Base-by-base conservation (phyloP, 1,284 basidiomycete genomes). In the Sanghuangporus weigelae region DNA sequence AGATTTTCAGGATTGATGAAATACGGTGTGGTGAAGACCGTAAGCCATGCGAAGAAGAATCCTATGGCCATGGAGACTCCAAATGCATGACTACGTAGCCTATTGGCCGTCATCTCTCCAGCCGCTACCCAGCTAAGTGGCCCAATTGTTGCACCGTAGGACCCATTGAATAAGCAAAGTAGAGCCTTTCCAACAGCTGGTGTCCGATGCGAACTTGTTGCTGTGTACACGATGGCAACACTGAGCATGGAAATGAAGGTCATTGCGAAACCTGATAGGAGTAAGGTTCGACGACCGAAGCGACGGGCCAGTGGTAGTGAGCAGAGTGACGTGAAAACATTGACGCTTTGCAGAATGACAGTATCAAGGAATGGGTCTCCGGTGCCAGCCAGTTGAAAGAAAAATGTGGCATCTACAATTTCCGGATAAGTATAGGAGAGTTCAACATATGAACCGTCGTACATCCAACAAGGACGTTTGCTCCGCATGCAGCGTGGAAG, bases 1-100 rank as follows among this genome's bases (percentile, higher is more conserved):
- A 66, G 51, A 31, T 53, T 61, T 10, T 57, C 61, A 10, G 60
- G 49, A 49, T 65, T 67, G 14, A 68, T 63, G 48, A 67, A 68
- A 50, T 67, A 68, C 21, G 67, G 67, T 11, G 64, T 64, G 2
- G 67, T 67, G 51, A 68, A 68, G 26, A 63, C 57, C 12, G 64
- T 63, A 21, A 68, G 66, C 67, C 67, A 68, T 7, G 66, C 66
- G 39, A 67, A 64, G 51, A 68, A 50, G 48, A 68, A 68, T 7
- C 67, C 67, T 4, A 67, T 54, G 38, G 66, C 63, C 63, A 67
- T 65, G 35, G 50, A 48, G 10, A 63, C 44, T 14, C 66, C 67
- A 55, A 68, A 65, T 2, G 67, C 62, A 39, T 65, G 50, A 44
- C 63, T 65, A 10, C 67, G 66, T 23, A 68, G 48, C 8, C 62